Conservation (phyloP, 495 filamentous ascomycete species). For the Podospora tetraspora region DNA sequence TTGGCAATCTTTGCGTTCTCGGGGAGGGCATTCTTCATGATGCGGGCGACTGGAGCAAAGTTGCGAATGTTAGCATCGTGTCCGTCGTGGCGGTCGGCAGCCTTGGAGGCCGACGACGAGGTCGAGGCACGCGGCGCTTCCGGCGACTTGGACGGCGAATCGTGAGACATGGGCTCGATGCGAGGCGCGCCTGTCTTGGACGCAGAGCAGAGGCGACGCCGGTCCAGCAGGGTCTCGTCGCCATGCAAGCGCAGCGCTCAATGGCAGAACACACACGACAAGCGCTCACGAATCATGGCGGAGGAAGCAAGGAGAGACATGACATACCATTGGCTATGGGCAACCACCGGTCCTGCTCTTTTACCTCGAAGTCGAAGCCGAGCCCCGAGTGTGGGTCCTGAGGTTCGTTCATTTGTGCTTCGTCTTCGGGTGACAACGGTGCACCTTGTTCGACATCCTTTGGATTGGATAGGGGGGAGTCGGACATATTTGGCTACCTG, state of each 20-base stretch:
- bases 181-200: constrained; percentile 42
- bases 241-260: constrained; percentile 36
- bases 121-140: constrained; percentile 37
- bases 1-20: constrained; percentile 99
- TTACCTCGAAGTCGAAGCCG: constrained; percentile 95
- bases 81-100: constrained; percentile 42
- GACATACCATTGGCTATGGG: constrained; percentile 97
- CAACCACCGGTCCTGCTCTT: constrained; percentile 99
- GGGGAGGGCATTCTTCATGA: constrained; percentile 95
- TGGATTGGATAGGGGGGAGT: constrained; percentile 87
- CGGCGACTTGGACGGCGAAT: constrained; percentile 44
- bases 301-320: constrained; percentile 37
- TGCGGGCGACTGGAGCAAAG: constrained; percentile 91
- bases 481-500: constrained; percentile 82
- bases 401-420: constrained; percentile 56
- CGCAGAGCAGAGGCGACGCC: constrained; percentile 41
- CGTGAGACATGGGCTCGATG: constrained; percentile 46
- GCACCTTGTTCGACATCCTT: constrained; percentile 91
- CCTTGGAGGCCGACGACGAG: constrained; percentile 35
- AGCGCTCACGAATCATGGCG: constrained; percentile 42
- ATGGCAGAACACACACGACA: constrained; percentile 25
- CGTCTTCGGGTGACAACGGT: constrained; percentile 81
- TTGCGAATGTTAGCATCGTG: constrained; percentile 86
- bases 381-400: constrained; percentile 55
- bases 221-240: constrained; percentile 34